Base-by-base conservation (phyloP, 2,329 filamentous ascomycete genomes). In the Pseudogymnoascus sp. region DNA sequence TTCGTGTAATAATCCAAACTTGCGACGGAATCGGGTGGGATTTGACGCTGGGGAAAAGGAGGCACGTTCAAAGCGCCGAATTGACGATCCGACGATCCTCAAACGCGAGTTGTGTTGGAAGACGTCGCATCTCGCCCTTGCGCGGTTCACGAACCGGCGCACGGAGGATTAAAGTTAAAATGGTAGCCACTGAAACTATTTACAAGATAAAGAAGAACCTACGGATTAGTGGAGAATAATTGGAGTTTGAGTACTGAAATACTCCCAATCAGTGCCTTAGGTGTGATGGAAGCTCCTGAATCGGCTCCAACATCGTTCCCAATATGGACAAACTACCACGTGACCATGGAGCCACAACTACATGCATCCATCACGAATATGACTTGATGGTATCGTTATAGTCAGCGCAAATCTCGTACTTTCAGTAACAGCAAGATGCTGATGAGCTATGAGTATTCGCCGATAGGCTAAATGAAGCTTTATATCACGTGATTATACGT, bases 1-100 rank as follows among this genome's bases (percentile, higher is more conserved):
- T 56, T 56, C 25, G 50, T 56, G 50, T 56, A 56, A 56, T 56
- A 56, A 56, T 56, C 50, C 50, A 56, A 56, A 56, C 50, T 33
- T 56, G 50, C 50, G 25, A 56, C 50, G 18, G 50, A 33, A 18
- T 56, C 50, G n/a, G 10, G 28, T 56, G 25, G 28, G 7, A 56
- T 56, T 56, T 56, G 25, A 33, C 25, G n/a, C 25, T 33, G 25
- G n/a, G 50, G n/a, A 56, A 31, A 33, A 56, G 50, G 25, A 56
- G 50, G 50, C 50, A 33, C 50, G 10, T 31, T 33, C 50, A 56
- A 56, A 56, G 50, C 50, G 28, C 25, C 25, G n/a, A 56, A 33
- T n/a, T 33, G 50, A 25, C 16, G 50, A 33, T 56, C 50, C 25
- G 50, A 56, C 50, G 50, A 56, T 33, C 50, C 50, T 56, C 50